Base-by-base conservation (phyloP, 2,329 filamentous ascomycete species). In the Epichloe amarillans region DNA sequence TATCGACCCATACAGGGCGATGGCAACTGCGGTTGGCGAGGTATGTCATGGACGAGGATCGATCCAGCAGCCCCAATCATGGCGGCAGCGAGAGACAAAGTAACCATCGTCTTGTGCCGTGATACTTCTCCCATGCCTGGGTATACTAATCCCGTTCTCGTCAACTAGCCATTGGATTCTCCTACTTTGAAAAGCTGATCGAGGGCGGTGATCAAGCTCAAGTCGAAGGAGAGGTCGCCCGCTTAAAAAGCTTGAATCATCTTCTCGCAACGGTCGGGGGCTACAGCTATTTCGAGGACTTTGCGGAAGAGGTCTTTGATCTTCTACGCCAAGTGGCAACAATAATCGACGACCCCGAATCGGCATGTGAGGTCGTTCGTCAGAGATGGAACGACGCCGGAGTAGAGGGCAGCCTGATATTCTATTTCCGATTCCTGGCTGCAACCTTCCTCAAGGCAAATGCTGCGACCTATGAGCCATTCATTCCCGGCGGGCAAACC, bases 1-100 rank as follows among this genome's bases (percentile, higher is more conserved):
- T 95, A 91, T 64, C 87, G 93, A 50, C 84, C 84, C 11, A 82
- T 95, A 65, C 83, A 86, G 67, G 91, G 93, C 49, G 91, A 97
- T 69, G 93, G 93, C 53, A 94, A 95, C 65, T 97, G 93, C 69
- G 93, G 91, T 61, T 97, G 93, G 91, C 81, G 91, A 84, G 93
- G 91, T 96, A 76, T 73, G 83, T 71, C 40, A 26, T 21, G 23
- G 19, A 19, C 26, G 21, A 38, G 15, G 15, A 58, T 56, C 56
- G 49, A 39, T 33, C 50, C 5, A 23, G 17, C 19, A 46, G 21
- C 17, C 10, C 11, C 42, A 15, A 15, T 6, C 21, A 33, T 40
- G 10, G 10, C 10, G 14, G 11, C n/a, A 15, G 14, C 11, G 11
- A 46, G 33, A 21, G 21, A 11, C 5, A 8, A 15, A 10, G 11